Percentiles rank a stretch among this genome's conserved stretches.
phyloP scores from a whole-genome alignment of 768 basidiomycete genomes.

The Mycena floridula region DNA sequence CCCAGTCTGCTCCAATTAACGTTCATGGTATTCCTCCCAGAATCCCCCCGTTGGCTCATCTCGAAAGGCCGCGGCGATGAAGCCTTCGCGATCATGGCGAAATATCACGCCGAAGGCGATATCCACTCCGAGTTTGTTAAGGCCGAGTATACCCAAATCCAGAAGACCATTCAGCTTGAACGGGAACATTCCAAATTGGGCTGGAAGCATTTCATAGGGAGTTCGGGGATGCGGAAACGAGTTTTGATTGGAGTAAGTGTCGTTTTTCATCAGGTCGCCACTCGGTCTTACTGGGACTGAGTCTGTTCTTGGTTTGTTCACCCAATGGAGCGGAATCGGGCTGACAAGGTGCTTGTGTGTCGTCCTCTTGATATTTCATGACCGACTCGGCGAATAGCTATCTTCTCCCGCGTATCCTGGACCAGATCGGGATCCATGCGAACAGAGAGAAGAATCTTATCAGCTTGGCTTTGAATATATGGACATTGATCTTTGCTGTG shows the following conservation, averaged over 20 bases:
- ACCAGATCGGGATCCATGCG: slow-evolving; percentile 43
- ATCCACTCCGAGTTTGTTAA: slow-evolving; percentile 47
- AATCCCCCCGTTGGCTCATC: slow-evolving; percentile 62
- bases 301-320: slow-evolving; percentile 47
- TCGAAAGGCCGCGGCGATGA: slow-evolving; percentile 47
- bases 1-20: slow-evolving; percentile 48
- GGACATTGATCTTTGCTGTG: slow-evolving; percentile 50
- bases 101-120: slow-evolving; percentile 60
- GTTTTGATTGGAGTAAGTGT: too few relatives aligned
- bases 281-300: too few relatives aligned
- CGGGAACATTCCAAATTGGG: slow-evolving; percentile 37
- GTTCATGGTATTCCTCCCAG: slow-evolving; percentile 55
- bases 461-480: slow-evolving; percentile 47
- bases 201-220: slow-evolving; percentile 39
- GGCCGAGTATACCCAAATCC: slow-evolving; percentile 52
- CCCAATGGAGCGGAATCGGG: slow-evolving; percentile 63
- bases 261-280: too few relatives aligned
- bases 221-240: slow-evolving; percentile 46
- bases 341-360: too few relatives aligned
- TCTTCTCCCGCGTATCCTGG: slow-evolving; percentile 49
- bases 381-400: too few relatives aligned
- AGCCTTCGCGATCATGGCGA: slow-evolving; percentile 40
- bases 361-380: too few relatives aligned
- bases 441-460: slow-evolving; percentile 50
- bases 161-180: slow-evolving; percentile 48